Conservation (phyloP, 768 basidiomycete species). For the Mycena chlorophos region DNA sequence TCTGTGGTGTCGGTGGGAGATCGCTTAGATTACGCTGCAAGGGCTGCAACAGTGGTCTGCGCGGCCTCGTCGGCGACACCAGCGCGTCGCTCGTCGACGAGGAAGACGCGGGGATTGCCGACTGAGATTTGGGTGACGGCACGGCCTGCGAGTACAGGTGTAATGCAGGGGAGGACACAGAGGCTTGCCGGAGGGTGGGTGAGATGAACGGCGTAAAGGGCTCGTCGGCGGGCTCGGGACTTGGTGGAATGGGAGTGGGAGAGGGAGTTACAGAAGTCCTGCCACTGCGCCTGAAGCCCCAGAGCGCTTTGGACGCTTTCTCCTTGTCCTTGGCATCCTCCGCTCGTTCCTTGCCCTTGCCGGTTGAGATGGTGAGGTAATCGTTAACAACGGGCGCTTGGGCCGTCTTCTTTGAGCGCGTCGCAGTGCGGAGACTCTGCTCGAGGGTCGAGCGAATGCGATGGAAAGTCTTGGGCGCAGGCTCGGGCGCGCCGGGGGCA, state of each 20-base stretch:
- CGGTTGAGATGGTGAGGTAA: constrained; percentile 42
- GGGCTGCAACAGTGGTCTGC: constrained; percentile 41
- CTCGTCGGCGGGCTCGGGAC: constrained; percentile 33
- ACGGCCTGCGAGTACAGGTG: constrained; percentile 60
- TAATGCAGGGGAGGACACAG: constrained; percentile 74
- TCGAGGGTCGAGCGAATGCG: constrained; percentile 68
- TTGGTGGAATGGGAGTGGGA: constrained; percentile 40
- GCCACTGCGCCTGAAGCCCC: constrained; percentile 45
- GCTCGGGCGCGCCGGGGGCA: constrained; percentile 36
- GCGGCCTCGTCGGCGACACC: constrained; percentile 46
- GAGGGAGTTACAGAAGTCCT: constrained; percentile 41
- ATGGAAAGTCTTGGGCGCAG: constrained; percentile 55
- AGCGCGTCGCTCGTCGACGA: constrained; percentile 47
- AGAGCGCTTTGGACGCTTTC: constrained; percentile 44
- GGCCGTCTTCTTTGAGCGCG: constrained; percentile 52
- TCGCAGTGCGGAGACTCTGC: constrained; percentile 64
- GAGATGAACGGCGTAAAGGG: constrained; percentile 57
- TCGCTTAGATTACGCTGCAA: constrained; percentile 40
- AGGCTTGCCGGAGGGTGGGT: constrained; percentile 67
- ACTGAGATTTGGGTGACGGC: constrained; percentile 54
- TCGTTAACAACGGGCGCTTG: constrained; percentile 41
- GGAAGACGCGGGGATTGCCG: constrained; percentile 47
- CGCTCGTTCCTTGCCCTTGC: constrained; percentile 49
- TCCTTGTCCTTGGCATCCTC: constrained; percentile 42
- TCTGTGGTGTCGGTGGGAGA: constrained; percentile 30